Evolutionary conservation across 495 filamentous ascomycete species (phyloP), one percentile per base, ranked within the genome.

Genomic region (Ramalina intermedia): DNA sequence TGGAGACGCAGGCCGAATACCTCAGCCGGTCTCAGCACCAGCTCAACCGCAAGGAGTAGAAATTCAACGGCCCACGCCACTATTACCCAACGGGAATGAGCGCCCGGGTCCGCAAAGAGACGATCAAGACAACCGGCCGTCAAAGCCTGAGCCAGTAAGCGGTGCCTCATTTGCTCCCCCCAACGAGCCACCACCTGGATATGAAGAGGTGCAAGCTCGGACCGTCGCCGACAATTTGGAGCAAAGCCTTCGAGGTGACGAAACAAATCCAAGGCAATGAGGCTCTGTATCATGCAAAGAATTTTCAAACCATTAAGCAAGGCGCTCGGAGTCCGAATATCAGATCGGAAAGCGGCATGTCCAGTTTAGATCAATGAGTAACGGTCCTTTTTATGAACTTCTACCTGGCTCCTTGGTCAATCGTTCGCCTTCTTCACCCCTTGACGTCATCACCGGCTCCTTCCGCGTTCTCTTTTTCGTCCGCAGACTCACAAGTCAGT

Each of bases 171-270:
- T 17, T 35, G 37, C 52, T 58, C 69, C 70, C 17, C 87, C 87
- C 0, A 68, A 76, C 50, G 91, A 90, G 51, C 87, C 89, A 14
- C 91, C 91, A 27, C 91, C 91, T 33, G 85, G 85, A 35, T 98
- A 98, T 62, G 85, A 96, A 59, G 87, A 94, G 60, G 85, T 81
- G 26, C 91, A 95, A 63, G 73, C 78, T 48, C 78, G 83, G 51
- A 86, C 82, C 52, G 70, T 95, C n/a, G 78, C 68, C 26, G 62
- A 76, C 21, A 77, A 75, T 43, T 54, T 80, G 20, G 79, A 82
- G 55, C 24, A 48, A 27, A 48, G 36, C 13, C 33, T 52, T 5
- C 12, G 50, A 24, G 20, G 37, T 9, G 21, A 46, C 5, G 14
- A 37, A 36, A 20, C 26, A 8, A 44, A 44, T 44, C 21, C 2